Percentiles rank a stretch among this genome's conserved stretches.
Conservation (phyloP, 2,329 filamentous ascomycete species). For the Xylaria multiplex region DNA sequence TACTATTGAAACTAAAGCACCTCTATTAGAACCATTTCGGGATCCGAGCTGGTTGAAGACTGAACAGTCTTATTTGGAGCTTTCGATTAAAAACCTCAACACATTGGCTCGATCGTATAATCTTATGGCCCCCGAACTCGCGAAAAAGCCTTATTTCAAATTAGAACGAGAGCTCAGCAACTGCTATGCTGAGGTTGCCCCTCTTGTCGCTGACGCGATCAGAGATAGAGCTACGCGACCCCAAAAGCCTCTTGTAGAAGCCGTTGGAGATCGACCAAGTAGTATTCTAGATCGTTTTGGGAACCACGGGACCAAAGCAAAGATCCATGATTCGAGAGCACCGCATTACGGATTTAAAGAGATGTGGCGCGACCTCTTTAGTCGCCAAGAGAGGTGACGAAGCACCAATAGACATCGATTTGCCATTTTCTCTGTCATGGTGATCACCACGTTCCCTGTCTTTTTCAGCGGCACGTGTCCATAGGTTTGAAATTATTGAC, state of each 20-base stretch:
- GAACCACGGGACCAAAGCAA: constrained; percentile 60
- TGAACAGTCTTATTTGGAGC: constrained; percentile 78
- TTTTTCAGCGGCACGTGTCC: not conserved
- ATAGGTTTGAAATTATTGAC: not conserved
- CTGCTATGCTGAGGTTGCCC: constrained; percentile 89
- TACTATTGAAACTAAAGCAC: constrained; percentile 40
- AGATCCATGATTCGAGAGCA: constrained; percentile 77
- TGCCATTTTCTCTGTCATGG: not conserved
- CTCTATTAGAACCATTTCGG: constrained; percentile 72
- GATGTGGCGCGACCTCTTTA: constrained; percentile 85
- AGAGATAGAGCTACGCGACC: constrained; percentile 69
- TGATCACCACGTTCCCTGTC: not conserved
- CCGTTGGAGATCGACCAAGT: constrained; percentile 53
- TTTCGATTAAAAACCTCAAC: constrained; percentile 83
- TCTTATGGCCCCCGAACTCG: constrained; percentile 89
- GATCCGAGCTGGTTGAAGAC: constrained; percentile 79
- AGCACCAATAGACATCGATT: not conserved
- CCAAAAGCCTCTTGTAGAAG: constrained; percentile 54
- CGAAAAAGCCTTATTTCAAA: constrained; percentile 91
- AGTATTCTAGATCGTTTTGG: constrained; percentile 71
- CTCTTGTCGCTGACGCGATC: constrained; percentile 77
- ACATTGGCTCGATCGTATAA: constrained; percentile 87
- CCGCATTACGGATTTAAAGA: constrained; percentile 87
- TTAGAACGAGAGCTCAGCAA: constrained; percentile 82
- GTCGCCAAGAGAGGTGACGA: constrained; percentile 24